Evolutionary conservation across 352 stramenopile genomes (phyloP).

Genomic region (Globisporangium irregulare): DNA sequence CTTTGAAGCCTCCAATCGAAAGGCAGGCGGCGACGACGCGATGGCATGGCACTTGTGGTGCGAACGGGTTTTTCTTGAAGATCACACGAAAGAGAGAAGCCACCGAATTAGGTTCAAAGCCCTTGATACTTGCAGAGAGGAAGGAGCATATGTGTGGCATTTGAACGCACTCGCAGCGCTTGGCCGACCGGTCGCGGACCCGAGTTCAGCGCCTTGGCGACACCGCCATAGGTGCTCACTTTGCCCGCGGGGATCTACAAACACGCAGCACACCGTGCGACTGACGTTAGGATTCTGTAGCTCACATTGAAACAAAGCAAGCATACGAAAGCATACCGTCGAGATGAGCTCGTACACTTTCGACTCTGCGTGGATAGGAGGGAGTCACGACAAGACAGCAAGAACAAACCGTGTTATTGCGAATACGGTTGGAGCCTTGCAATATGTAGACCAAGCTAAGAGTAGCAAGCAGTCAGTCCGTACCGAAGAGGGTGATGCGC

Average conservation of each 20-base stretch:
- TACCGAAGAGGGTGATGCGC: slow-evolving; percentile 73
- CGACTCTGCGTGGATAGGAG: slow-evolving; percentile 39
- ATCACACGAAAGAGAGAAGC: no score
- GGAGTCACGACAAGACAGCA: not conserved
- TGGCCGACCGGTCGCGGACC: slow-evolving; percentile 77
- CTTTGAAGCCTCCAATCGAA: slow-evolving; percentile 79
- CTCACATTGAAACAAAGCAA: not conserved
- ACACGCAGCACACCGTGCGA: not conserved
- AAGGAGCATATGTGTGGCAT: no score
- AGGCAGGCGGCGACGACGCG: slow-evolving; percentile 66
- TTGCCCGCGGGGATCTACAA: slow-evolving; percentile 68
- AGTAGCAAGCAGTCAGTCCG: not conserved
- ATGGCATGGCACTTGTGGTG: slow-evolving; percentile 73
- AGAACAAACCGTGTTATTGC: not conserved
- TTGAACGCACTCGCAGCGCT: slow-evolving; percentile 48
- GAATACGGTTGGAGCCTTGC: no score
- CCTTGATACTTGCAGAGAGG: no score
- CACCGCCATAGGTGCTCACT: slow-evolving; percentile 74
- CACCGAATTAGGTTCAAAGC: no score
- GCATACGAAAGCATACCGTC: slow-evolving; percentile 27
- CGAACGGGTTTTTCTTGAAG: slow-evolving; percentile 71
- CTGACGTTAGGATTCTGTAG: not conserved
- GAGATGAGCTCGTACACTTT: slow-evolving; percentile 80
- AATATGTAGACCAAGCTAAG: no score
- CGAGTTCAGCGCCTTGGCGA: slow-evolving; percentile 59